Conservation (phyloP, 1,139 yeast species). For the Waltiozyma sp. region DNA sequence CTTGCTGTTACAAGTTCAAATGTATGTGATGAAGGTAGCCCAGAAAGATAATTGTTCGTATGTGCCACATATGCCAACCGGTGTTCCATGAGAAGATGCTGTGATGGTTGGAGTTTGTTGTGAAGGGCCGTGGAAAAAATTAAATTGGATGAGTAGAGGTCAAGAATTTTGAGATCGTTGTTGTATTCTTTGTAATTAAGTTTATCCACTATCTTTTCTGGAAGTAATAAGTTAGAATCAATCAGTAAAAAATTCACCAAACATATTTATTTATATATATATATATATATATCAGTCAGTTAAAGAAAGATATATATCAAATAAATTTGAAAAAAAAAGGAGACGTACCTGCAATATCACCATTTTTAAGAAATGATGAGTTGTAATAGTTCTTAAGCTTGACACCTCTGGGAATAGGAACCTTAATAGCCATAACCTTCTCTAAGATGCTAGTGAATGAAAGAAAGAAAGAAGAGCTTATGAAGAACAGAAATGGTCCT, state of each 20-base stretch:
- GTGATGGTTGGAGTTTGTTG: conserved; percentile 9
- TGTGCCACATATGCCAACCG: conserved; percentile 7
- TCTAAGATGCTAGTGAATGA: too few species aligned
- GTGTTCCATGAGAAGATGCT: conserved; percentile 12
- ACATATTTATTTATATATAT: background rate
- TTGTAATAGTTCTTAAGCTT: conserved; percentile 3
- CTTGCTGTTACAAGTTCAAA: conserved; percentile 20
- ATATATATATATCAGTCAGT: too few species aligned
- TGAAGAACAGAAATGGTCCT: background rate
- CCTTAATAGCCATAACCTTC: conserved; percentile 3
- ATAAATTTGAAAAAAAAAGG: background rate
- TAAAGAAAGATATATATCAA: too few species aligned
- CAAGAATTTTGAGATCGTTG: conserved; percentile 7
- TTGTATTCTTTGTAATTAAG: conserved; percentile 5
- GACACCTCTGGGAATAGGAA: conserved; percentile 5
- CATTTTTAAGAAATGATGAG: conserved; percentile 5
- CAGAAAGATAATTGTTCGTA: conserved; percentile 13
- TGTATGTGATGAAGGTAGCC: conserved; percentile 19
- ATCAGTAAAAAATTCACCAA: background rate
- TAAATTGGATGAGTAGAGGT: conserved; percentile 13
- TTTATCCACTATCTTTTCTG: conserved; percentile 5
- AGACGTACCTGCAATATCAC: conserved; percentile 4
- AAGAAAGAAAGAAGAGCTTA: background rate
- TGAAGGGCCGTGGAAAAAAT: conserved; percentile 10
- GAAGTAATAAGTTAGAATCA: background rate